Base-by-base conservation (phyloP, 1,139 yeast genomes). In the Geotrichum klebahnii region DNA sequence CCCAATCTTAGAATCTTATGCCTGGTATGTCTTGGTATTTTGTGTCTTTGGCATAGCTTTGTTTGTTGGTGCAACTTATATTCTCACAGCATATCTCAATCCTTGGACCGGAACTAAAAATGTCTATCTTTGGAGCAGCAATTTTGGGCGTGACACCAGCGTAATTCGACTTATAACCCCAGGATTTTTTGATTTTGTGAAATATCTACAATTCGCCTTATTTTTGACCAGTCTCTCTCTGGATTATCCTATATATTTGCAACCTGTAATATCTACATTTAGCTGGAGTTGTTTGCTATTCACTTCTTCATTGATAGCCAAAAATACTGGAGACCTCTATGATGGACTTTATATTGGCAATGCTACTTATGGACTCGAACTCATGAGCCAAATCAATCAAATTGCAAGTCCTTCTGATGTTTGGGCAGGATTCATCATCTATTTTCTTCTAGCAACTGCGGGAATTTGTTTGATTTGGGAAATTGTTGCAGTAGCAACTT, bases 51-150 rank as follows among this genome's bases (percentile, higher is more conserved):
- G 69, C 2, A 67, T 82, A 1, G 70, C 73, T 4, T 53, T 71
- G 2, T 63, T 78, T 20, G 70, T 79, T 44, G 64, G 71, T 40
- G 59, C 76, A 36, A 73, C 77, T 4, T 70, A 77, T 49, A 63
- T 74, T 10, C 65, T 71, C 43, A 67, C 72, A 23, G 59, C 65
- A 36, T 55, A 64, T 38, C 60, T 65, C 51, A 80, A 84, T 44
- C 80, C 83, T 0, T 77, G 81, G 69, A 82, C 81, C 55, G 86
- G 82, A 57, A 75, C 86, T 0, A 67, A 74, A 8, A 78, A 81
- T 56, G 79, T 82, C 2, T 80, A 78, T 55, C 62, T 80, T 34
- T 74, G 78, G 63, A 70, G 72, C 31, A 82, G 84, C 5, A 80
- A 85, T 6, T 76, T 80, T 28, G 79, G 81, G 50, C 80, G 84